phyloP scores from a whole-genome alignment of 805 yeast genomes.

The Ogataea saltuana region DNA sequence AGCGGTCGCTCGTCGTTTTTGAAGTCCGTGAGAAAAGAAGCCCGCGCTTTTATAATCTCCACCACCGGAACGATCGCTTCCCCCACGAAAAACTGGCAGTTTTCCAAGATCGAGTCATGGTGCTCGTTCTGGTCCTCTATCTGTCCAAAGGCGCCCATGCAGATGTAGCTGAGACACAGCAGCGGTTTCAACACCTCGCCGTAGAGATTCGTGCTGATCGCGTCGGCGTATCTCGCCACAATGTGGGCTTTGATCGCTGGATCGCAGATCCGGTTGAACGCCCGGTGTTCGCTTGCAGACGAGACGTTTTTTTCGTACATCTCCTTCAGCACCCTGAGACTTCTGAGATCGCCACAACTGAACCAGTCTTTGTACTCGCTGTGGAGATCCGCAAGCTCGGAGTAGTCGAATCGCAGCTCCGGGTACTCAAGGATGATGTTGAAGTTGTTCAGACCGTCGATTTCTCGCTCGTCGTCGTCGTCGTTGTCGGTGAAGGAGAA shows the following conservation, averaged over 20 bases:
- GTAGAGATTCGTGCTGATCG: not conserved
- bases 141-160: constrained; percentile 34
- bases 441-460: constrained; percentile 36
- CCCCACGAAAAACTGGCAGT: constrained; percentile 24
- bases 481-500: constrained; percentile 29
- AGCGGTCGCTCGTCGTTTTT: constrained; percentile 20
- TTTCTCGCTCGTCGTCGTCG: constrained; percentile 30
- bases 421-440: constrained; percentile 41
- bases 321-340: constrained; percentile 20
- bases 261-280: too few relatives aligned
- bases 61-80: constrained; percentile 18
- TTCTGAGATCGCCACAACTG: constrained; percentile 31
- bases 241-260: too few relatives aligned
- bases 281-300: too few relatives aligned
- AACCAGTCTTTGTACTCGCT: constrained; percentile 47
- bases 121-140: constrained; percentile 25
- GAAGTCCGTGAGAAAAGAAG: constrained; percentile 22
- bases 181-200: constrained; percentile 15
- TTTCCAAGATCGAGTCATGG: constrained; percentile 25
- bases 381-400: constrained; percentile 38
- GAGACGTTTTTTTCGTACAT: constrained; percentile 12
- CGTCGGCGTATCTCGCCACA: not conserved
- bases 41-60: constrained; percentile 15
- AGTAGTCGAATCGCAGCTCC: constrained; percentile 43
- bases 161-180: constrained; percentile 29